Evolutionary conservation across 768 basidiomycete species (phyloP), one percentile per base, ranked within the genome.

Genomic region (Termitomyces bulborhizus): DNA sequence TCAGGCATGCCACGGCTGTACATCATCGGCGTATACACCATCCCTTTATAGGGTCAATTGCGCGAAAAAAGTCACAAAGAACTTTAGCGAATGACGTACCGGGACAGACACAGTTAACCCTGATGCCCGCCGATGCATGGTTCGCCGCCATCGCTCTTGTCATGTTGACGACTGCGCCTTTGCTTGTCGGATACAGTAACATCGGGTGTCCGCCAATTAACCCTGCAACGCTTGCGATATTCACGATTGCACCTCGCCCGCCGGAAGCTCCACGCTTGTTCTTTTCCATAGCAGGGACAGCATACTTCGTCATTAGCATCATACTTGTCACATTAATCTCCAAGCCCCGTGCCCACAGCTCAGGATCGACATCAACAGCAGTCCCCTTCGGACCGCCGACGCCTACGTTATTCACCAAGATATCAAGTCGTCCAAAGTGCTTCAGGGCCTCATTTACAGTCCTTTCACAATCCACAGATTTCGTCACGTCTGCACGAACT

Each of bases 61-160:
- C 53, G 51, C n/a, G n/a, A n/a, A n/a, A n/a, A n/a, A n/a, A n/a
- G 3, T 18, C 15, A 15, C 16, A 6, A 34, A 46, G 16, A 49
- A 27, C 29, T 34, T 24, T 21, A 21, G 34, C 1, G 55, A 13
- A 3, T 12, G 3, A 36, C 70, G 24, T 34, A 73, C 75, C 75
- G 46, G 73, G 72, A 63, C 71, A 73, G 11, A 74, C 73, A 57
- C 69, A 73, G 40, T 74, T 74, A 9, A 74, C 73, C 41, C 72
- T 65, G 47, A 76, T 75, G 1, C 72, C 73, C 21, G 66, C 65
- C 3, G 69, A 64, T 0, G 70, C 74, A 58, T 75, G 75, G 52
- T 76, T 74, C 1, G 67, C 68, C 0, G 73, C 75, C 75, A 76
- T 76, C 1, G 75, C 74, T 43, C 73, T 63, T 1, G 75, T 76